Evolutionary conservation across 371 early-diverging fungal genomes (phyloP), one percentile per base, ranked within the genome.

Genomic region (Mortierella sp.): DNA sequence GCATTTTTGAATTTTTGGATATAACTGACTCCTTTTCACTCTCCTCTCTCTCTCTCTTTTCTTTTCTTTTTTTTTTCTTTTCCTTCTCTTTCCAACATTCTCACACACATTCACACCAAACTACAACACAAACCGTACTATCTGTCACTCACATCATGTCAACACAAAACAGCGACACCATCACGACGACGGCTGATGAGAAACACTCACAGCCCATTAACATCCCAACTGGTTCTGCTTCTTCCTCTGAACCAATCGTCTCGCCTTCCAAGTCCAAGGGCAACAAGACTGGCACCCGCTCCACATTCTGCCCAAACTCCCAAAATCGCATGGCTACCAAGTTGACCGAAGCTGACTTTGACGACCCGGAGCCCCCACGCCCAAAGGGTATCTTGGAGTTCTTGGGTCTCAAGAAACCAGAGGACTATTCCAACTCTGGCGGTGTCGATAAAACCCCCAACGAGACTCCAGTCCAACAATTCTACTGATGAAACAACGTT

Each of bases 251-350:
- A 36, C 22, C 57, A 4, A 32, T 22, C 15, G 47, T 48, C 45
- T 72, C 78, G 33, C 67, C 59, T 22, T 58, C 72, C 55, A 65
- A 58, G 66, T 63, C 63, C 9, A 19, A 22, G 8, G 58, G 57
- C 15, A 74, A 58, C 28, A 80, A 80, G 65, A 80, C 80, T 5
- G 80, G 80, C 13, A 80, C 80, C 36, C 80, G 80, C 45, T 80
- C 80, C 16, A 80, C 80, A 4, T 80, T 80, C 32, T 80, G 80
- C 61, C 75, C 75, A 15, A 70, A 67, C 71, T 64, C 68, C 0
- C 19, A 11, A 1, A 1, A 62, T 13, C 78, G 63, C 38, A 63
- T 53, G 22, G 3, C 21, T 28, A 24, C 7, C 55, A 53, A 53
- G 63, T 53, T 63, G 70, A 36, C 69, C 74, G 43, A 72, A 73